A percentile compares a stretch with the other conserved stretches of the same genome.
Conservation (phyloP, 257 asterid genomes). For the Lavandula angustifolia region DNA sequence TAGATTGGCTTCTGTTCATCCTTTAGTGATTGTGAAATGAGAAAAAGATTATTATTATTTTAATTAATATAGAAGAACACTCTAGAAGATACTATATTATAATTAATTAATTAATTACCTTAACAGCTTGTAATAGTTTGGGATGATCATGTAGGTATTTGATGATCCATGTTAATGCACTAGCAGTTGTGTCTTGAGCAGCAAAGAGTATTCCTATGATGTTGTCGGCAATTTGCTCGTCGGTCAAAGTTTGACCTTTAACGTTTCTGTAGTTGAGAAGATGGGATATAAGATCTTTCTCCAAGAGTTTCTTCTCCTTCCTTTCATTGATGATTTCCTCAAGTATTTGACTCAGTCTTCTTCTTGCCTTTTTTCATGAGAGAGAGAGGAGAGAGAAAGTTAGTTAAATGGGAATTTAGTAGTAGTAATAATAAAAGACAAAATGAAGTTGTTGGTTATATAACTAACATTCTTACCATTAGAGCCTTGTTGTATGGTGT, state of each 20-base stretch:
- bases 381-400: not conserved
- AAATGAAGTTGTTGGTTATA: not conserved
- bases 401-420: not conserved
- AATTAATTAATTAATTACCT: constrained; percentile 41
- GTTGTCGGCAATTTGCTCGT: constrained; percentile 78
- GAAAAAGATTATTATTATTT: not conserved
- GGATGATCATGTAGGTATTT: constrained; percentile 70
- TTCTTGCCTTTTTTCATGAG: constrained; percentile 54
- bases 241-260: constrained; percentile 40
- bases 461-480: constrained; percentile 37
- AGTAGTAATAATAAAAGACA: no score
- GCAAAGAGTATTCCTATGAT: constrained; percentile 87
- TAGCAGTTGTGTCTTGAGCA: constrained; percentile 94
- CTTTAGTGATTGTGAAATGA: constrained; percentile 36
- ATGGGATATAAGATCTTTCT: constrained; percentile 52
- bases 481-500: constrained; percentile 72
- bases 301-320: constrained; percentile 46
- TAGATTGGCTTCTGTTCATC: constrained; percentile 62
- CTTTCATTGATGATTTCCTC: constrained; percentile 55
- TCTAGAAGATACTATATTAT: not conserved
- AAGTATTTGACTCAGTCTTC: constrained; percentile 55
- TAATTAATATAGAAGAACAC: not conserved
- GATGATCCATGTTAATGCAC: constrained; percentile 84
- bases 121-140: constrained; percentile 60
- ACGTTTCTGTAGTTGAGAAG: constrained; percentile 57